Evolutionary conservation across 441 rosid genomes (phyloP).

Genomic region (Iberis amara): DNA sequence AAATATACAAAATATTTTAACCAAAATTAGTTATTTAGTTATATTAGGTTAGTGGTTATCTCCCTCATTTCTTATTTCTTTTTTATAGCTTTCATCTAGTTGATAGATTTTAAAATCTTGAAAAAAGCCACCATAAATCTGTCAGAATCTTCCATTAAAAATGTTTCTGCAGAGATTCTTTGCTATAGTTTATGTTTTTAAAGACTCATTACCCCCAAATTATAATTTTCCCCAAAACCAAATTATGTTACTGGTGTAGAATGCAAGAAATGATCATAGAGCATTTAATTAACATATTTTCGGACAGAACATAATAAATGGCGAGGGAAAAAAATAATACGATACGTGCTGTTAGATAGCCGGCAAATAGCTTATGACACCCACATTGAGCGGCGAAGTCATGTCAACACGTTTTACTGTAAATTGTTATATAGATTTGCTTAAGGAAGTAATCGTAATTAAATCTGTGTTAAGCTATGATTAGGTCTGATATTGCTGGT

Average conservation of each 20-base stretch:
- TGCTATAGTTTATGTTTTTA: neutral
- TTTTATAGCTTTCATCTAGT: neutral
- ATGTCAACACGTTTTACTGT: constrained; percentile 36
- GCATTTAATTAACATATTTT: constrained; percentile 2
- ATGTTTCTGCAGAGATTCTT: constrained; percentile 12
- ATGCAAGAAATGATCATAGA: constrained; percentile 5
- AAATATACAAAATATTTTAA: too few species aligned
- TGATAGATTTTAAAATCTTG: neutral
- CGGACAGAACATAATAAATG: constrained; percentile 25
- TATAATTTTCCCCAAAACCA: neutral
- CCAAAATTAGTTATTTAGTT: too few species aligned
- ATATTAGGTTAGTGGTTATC: too few species aligned
- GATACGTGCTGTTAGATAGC: constrained; percentile 30
- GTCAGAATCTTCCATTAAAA: constrained; percentile 17
- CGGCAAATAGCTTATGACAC: constrained; percentile 32
- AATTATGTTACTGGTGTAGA: constrained; percentile 5
- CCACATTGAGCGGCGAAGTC: constrained; percentile 31
- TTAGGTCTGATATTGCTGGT: constrained; percentile 24
- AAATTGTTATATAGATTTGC: constrained; percentile 9
- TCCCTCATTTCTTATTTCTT: too few species aligned
- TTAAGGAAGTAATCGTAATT: constrained; percentile 31
- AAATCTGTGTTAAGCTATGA: constrained; percentile 21
- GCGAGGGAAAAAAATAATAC: neutral
- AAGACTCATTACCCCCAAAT: neutral
- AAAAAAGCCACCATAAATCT: constrained; percentile 4